These are phyloP conservation scores for Dryadomyces quercivorus DNA, from an alignment of 2,329 filamentous ascomycete genomes.

Conservation along the genomic window DNA sequence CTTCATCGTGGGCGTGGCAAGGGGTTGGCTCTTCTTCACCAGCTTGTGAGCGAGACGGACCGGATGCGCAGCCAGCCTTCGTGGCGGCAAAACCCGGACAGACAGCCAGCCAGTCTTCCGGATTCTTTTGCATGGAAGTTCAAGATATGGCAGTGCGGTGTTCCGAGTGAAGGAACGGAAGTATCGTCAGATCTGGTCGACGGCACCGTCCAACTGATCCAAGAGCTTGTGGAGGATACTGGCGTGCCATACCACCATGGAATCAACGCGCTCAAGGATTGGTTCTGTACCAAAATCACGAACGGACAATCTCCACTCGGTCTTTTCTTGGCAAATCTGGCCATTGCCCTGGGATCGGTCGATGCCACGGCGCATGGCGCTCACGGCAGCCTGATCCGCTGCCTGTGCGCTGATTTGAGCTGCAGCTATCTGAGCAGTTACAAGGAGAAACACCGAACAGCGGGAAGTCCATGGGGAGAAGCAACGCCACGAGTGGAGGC, in stretches of 20 bases:
- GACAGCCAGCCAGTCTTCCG: neutral
- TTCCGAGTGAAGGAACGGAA: neutral
- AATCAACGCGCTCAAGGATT: neutral
- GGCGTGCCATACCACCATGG: neutral
- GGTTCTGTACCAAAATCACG: neutral
- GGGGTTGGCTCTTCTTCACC: neutral
- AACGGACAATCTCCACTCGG: neutral
- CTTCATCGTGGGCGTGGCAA: neutral
- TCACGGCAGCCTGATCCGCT: neutral
- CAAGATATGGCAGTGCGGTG: neutral
- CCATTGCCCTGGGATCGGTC: neutral
- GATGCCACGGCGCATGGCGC: neutral
- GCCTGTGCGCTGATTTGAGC: neutral
- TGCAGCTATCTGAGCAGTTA: neutral
- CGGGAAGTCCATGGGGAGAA: neutral
- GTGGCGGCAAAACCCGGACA: neutral
- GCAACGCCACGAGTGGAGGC: neutral
- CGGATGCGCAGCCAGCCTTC: neutral
- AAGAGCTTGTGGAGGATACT: neutral
- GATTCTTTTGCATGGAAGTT: neutral
- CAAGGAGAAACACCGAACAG: neutral
- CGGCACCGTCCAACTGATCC: neutral
- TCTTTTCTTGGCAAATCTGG: neutral
- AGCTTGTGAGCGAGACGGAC: neutral
- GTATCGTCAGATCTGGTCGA: neutral